Evolutionary conservation across 352 stramenopile genomes (phyloP), one percentile per base, ranked within the genome.

Genomic region (Globisporangium parvum): DNA sequence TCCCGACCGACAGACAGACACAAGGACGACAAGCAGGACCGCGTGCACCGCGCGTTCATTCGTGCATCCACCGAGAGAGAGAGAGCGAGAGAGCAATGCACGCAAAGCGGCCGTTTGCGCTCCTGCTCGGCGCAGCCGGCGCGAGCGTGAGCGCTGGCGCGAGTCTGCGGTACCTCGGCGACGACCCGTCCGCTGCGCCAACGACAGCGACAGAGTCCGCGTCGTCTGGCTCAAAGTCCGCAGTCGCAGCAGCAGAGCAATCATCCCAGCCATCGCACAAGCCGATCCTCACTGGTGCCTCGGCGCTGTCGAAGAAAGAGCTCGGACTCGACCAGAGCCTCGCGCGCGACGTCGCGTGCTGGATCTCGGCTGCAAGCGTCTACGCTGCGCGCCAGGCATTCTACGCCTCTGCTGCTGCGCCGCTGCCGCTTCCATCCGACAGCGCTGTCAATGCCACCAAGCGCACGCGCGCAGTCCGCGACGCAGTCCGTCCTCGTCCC

Each of bases 291-390:
- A 11, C 23, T 31, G 45, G 20, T 5, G 12, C 21, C 4, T 52
- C 46, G 31, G 66, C 67, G 20, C 69, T 69, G 42, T 80, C 71
- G 21, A 80, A 73, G 62, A 67, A 80, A 44, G 77, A 83, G 44
- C 63, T 88, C 14, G 77, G 76, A 11, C 66, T 87, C 57, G 76
- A 88, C 47, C 80, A 91, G 66, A 91, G 80, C 67, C 60, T 83
- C 28, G 66, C 69, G 24, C 75, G 80, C 45, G 76, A 91, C 44
- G 55, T 91, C 39, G 80, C 76, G 31, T 87, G 78, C 51, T 85
- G 73, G 67, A 66, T 87, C 37, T 85, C 80, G 26, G 84, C 74
- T 0, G 72, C 72, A 45, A 85, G 70, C 2, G 78, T 91, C 23
- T 76, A 70, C 35, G 77, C 76, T 1, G 74, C 77, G 6, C 71